Evolutionary conservation across 257 asterid genomes (phyloP), one percentile per base, ranked within the genome.

Genomic region (Solanum medicagineum): DNA sequence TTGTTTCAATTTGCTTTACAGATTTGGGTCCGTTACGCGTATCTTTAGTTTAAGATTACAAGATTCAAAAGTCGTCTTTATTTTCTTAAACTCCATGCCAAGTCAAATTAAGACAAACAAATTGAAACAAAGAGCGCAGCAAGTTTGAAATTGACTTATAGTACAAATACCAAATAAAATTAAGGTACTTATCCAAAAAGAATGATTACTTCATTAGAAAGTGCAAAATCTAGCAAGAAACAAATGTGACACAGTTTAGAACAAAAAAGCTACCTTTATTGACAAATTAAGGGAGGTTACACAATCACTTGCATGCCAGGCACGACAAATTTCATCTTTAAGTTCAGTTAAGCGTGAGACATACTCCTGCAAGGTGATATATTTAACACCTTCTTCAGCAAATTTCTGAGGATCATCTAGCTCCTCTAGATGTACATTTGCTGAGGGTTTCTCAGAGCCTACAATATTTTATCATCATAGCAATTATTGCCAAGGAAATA

Each of bases 281-380:
- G 97, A 91, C 93, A 92, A 90, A 91, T 92, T 93, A 85, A 95
- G 89, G 87, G 99, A 88, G 86, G 95, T 91, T 84, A 93, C 93
- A 47, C 93, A 97, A 83, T 94, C 98, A 88, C 89, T 94, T 56
- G 90, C 90, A 85, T 85, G 63, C 99, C 99, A 95, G 85, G 98
- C 92, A 90, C 63, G 92, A 45, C 88, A 88, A 75, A 95, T 92
- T 87, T 93, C 94, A 79, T 87, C 93, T 88, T 91, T 94, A 60
- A 95, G 95, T 68, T 89, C 97, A 87, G 85, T 91, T 87, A 95
- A 89, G 87, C 90, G 91, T 53, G 93, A 87, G 85, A 93, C 84
- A 85, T 91, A 93, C 89, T 93, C 97, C 88, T 89, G 94, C 87
- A 94, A 97, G 86, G 94, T 92, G 86, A 91, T 87, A 77, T 83